phyloP scores from a whole-genome alignment of 2,329 filamentous ascomycete species.

The Colletotrichum abscissum region DNA sequence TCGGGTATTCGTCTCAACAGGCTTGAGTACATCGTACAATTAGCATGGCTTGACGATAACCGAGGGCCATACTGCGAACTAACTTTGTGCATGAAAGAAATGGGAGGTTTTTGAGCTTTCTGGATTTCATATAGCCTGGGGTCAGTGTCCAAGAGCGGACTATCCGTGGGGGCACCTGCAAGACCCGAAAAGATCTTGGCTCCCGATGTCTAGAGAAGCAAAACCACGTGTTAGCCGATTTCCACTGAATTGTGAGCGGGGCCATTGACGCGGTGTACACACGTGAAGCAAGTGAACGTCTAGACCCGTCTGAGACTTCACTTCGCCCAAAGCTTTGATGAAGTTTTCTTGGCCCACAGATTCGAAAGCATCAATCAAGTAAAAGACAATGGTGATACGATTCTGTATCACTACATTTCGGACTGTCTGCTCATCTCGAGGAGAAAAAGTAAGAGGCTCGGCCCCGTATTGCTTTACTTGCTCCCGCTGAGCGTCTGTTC shows the following conservation, averaged over 20 bases:
- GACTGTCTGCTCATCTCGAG: slow-evolving; percentile 49
- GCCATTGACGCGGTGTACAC: background rate
- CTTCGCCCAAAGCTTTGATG: slow-evolving; percentile 57
- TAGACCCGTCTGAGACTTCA: slow-evolving; percentile 45
- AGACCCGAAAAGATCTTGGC: slow-evolving; percentile 64
- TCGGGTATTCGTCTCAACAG: slow-evolving; percentile 51
- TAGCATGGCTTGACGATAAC: too few species aligned
- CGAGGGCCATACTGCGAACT: accelerated
- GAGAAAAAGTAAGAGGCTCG: slow-evolving; percentile 53
- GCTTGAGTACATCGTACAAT: slow-evolving; percentile 40
- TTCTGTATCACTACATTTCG: slow-evolving; percentile 50
- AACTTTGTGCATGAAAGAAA: background rate
- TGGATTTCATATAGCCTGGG: background rate
- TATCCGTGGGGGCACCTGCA: slow-evolving; percentile 54
- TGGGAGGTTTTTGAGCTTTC: background rate
- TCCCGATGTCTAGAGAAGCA: slow-evolving; percentile 53
- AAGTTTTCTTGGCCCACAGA: slow-evolving; percentile 48
- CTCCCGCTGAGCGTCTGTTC: slow-evolving; percentile 56
- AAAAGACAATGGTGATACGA: slow-evolving; percentile 60
- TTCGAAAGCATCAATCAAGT: slow-evolving; percentile 54
- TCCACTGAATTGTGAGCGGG: background rate
- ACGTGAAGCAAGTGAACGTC: slow-evolving; percentile 7
- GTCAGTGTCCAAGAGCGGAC: slow-evolving; percentile 55
- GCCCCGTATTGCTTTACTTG: slow-evolving; percentile 56
- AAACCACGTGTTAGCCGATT: background rate